These are phyloP conservation scores for Ascochyta koolunga DNA, from an alignment of 2,329 filamentous ascomycete genomes.

Conservation along the genomic window DNA sequence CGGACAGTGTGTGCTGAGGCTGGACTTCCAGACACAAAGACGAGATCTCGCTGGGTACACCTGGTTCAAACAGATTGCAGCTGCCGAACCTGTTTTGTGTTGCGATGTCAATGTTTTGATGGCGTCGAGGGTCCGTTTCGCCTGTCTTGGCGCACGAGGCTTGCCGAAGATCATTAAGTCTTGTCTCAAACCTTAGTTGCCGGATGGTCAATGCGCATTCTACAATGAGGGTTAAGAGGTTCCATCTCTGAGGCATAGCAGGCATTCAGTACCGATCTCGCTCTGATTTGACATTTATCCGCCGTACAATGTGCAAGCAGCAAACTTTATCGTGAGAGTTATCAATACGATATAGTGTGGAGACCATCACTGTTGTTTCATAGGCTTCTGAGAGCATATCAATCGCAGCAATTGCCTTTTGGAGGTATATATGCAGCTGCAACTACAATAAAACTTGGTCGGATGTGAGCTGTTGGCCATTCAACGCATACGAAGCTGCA, in stretches of 20 bases:
- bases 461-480: not conserved
- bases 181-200: conserved; percentile 25
- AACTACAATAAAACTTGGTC: not conserved
- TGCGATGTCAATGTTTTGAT: conserved; percentile 38
- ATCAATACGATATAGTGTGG: not conserved
- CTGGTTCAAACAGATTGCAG: conserved; percentile 3
- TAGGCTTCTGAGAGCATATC: not conserved
- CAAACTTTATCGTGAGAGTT: conserved; percentile 1
- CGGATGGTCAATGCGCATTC: conserved; percentile 4
- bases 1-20: conserved; percentile 12
- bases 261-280: not conserved
- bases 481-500: not conserved
- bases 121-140: conserved; percentile 42
- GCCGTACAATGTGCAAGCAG: not conserved
- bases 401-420: not conserved
- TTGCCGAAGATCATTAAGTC: conserved; percentile 28
- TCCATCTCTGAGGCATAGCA: not conserved
- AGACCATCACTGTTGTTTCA: conserved; percentile 2
- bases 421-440: not conserved
- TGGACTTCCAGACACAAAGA: conserved; percentile 14
- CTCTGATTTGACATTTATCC: not conserved
- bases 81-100: conserved; percentile 31
- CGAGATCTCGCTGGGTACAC: conserved; percentile 17
- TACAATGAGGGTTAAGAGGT: not conserved
- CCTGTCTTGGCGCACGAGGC: conserved; percentile 36